A percentile compares a stretch with the other conserved stretches of the same genome.
Conservation (phyloP, 2,329 filamentous ascomycete genomes). For the Geoglossum cookeanum region DNA sequence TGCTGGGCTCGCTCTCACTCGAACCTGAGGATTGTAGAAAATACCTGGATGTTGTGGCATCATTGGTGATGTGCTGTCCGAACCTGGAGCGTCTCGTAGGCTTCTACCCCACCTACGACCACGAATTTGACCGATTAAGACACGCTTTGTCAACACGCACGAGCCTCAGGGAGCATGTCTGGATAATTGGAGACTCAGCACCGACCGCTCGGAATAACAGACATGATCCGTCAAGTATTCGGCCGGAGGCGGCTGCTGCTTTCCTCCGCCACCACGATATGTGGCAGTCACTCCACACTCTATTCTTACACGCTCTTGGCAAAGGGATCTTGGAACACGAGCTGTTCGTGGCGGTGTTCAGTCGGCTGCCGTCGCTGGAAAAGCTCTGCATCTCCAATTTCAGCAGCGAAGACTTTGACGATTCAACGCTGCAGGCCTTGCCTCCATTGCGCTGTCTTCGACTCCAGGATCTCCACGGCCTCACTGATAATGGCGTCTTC, state of each 20-base stretch:
- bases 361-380: conserved; percentile 31
- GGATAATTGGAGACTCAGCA: conserved; percentile 26
- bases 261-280: conserved; percentile 34
- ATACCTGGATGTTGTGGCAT: conserved; percentile 32
- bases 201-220: conserved; percentile 21
- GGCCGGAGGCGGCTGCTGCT: conserved; percentile 28
- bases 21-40: conserved; percentile 26
- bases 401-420: conserved; percentile 32
- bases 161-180: conserved; percentile 34
- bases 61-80: conserved; percentile 38
- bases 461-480: conserved; percentile 33
- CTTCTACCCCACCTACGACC: conserved; percentile 31
- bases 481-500: conserved; percentile 35
- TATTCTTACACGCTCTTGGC: conserved; percentile 30
- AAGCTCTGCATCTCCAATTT: conserved; percentile 36
- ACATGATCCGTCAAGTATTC: conserved; percentile 20
- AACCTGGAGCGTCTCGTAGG: conserved; percentile 35
- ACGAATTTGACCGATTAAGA: conserved; percentile 34
- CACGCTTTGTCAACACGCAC: conserved; percentile 35
- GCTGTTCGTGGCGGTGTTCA: conserved; percentile 33
- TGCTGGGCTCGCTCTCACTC: conserved; percentile 22
- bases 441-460: conserved; percentile 33
- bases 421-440: conserved; percentile 33
- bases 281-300: conserved; percentile 32
- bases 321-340: conserved; percentile 31